phyloP scores from a whole-genome alignment of 495 filamentous ascomycete genomes.

The Penicillium herquei region DNA sequence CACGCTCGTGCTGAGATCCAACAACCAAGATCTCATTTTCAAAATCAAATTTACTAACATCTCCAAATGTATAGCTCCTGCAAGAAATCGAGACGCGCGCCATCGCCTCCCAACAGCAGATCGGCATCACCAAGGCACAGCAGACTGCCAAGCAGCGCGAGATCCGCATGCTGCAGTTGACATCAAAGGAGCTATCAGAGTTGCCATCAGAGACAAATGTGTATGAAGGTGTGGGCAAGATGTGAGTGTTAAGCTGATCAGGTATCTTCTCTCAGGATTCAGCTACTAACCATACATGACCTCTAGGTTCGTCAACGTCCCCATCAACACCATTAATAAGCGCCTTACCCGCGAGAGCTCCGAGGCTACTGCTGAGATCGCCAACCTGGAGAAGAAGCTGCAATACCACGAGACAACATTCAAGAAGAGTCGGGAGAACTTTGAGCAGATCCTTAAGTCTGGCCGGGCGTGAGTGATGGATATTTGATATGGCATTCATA shows the following conservation, averaged over 20 bases:
- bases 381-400: constrained; percentile 81
- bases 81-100: constrained; percentile 93
- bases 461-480: constrained; percentile 37
- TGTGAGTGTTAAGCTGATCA: constrained; percentile 61
- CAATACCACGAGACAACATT: constrained; percentile 92
- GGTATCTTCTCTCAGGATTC: neutral
- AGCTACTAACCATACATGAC: neutral
- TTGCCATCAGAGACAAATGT: constrained; percentile 78
- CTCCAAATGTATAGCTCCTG: constrained; percentile 60
- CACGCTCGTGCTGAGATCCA: neutral
- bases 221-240: constrained; percentile 95
- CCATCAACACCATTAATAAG: constrained; percentile 69
- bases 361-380: constrained; percentile 72
- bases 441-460: constrained; percentile 78
- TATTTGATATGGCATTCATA: neutral
- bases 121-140: constrained; percentile 81
- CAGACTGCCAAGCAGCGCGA: constrained; percentile 85
- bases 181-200: constrained; percentile 73
- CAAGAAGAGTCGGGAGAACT: constrained; percentile 85
- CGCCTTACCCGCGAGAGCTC: constrained; percentile 73
- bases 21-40: constrained; percentile 12
- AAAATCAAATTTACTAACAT: too few species aligned
- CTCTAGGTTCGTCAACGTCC: constrained; percentile 78
- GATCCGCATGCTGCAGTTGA: constrained; percentile 83
- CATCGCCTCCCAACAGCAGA: constrained; percentile 84